Evolutionary conservation across 495 filamentous ascomycete species (phyloP), one percentile per base, ranked within the genome.

Genomic region (Elasticomyces elasticus): DNA sequence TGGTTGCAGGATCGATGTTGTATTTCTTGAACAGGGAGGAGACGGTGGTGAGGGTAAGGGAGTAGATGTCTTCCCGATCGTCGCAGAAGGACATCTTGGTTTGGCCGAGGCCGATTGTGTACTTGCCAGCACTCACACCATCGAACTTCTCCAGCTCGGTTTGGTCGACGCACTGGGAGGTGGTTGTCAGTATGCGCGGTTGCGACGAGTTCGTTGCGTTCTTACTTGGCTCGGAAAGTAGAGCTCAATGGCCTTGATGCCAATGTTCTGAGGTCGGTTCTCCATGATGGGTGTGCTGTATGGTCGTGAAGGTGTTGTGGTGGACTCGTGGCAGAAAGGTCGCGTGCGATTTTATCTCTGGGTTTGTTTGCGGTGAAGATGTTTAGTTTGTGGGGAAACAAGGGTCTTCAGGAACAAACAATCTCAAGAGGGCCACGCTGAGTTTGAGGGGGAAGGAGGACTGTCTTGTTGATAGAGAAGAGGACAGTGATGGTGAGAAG

Each of bases 31-130:
- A 73, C 51, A 98, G 84, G 62, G 85, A 89, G 59, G 89, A 89
- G 62, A 87, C 76, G 54, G 82, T 87, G 52, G 92, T 98, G 59
- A 98, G 80, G 67, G 87, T 74, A 68, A 98, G 79, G 19, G 92
- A 98, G 81, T 98, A 98, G 78, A 98, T 98, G 70, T 98, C 92
- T 79, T 98, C 92, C 64, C 89, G 80, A 72, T 98, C 92, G 77
- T 98, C 92, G 69, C 94, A 97, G 78, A 98, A 98, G 79, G 85
- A 90, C 92, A 98, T 98, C 75, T 92, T 95, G 61, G 91, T 97
- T 82, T 97, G 92, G 63, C 92, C 92, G 48, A 98, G 85, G 76
- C 92, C 92, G 73, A 98, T 98, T 61, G 92, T 98, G 79, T 98
- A 98, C 71, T 98, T 98, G 59, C 92, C 92, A 45, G 80, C 68